phyloP scores from a whole-genome alignment of 371 early-diverging fungal species.

The Basidiobolus meristosporus region DNA sequence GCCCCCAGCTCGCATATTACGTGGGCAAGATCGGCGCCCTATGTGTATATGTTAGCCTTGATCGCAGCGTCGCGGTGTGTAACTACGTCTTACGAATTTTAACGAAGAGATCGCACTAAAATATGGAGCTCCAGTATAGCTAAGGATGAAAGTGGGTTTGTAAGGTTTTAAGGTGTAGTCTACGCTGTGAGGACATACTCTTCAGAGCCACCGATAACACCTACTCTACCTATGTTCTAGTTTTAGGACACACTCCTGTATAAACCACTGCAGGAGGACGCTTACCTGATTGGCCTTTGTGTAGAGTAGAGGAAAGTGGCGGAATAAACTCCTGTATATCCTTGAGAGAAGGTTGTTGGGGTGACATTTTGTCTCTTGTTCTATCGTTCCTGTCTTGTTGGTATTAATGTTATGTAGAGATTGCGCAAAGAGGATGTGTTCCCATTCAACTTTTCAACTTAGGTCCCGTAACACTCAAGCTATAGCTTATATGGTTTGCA shows the following conservation, averaged over 20 bases:
- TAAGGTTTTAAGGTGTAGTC: background rate
- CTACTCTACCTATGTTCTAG: conserved; percentile 8
- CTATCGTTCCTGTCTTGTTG: no score
- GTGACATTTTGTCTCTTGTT: no score
- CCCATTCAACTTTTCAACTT: no score
- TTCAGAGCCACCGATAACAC: conserved; percentile 58
- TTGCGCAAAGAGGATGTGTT: no score
- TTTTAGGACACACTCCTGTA: background rate
- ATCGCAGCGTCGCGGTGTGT: background rate
- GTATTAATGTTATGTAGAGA: no score
- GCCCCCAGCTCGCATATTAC: conserved; percentile 78
- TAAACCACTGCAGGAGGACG: no score
- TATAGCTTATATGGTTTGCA: no score
- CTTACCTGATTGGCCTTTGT: conserved; percentile 78
- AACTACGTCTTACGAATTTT: conserved; percentile 31
- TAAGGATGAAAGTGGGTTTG: conserved; percentile 5
- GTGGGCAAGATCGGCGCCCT: conserved; percentile 86
- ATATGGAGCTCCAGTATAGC: conserved; percentile 89
- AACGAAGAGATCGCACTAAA: conserved; percentile 70
- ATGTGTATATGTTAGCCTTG: background rate
- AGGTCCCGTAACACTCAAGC: no score
- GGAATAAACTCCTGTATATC: no score
- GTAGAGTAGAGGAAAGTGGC: conserved; percentile 40
- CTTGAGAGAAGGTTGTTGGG: no score
- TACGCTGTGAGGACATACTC: conserved; percentile 29